phyloP scores from a whole-genome alignment of 345 rosid genomes.

The Geranium brycei region DNA sequence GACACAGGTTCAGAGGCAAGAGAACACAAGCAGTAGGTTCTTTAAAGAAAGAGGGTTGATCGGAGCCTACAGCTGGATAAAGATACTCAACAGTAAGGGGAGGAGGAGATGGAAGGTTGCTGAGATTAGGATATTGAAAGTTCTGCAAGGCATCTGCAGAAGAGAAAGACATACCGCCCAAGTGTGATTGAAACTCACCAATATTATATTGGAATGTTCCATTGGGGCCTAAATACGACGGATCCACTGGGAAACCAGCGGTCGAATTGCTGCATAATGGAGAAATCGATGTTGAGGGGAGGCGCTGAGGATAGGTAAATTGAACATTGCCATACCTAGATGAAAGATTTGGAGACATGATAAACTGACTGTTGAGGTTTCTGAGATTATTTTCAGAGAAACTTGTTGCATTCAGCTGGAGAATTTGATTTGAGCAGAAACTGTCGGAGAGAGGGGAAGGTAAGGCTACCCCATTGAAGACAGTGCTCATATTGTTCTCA shows the following conservation, averaged over 20 bases:
- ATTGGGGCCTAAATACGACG: slow-evolving; percentile 9
- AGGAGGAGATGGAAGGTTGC: slow-evolving; percentile 13
- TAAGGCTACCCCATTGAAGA: slow-evolving; percentile 1
- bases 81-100: slow-evolving; percentile 1
- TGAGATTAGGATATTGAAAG: slow-evolving; percentile 5
- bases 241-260: slow-evolving; percentile 3
- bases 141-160: slow-evolving; percentile 8
- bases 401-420: not conserved
- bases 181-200: not conserved
- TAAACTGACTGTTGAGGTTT: slow-evolving; percentile 6
- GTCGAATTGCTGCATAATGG: slow-evolving; percentile 7
- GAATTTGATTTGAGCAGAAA: not conserved
- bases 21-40: slow-evolving; percentile 5
- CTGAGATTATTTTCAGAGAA: slow-evolving; percentile 3
- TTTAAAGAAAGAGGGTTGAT: slow-evolving; percentile 8
- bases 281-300: slow-evolving; percentile 2
- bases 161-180: slow-evolving; percentile 5
- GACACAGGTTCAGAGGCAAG: slow-evolving; percentile 5
- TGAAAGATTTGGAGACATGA: slow-evolving; percentile 6
- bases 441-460: slow-evolving; percentile 2
- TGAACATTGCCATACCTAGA: slow-evolving; percentile 1
- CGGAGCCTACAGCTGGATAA: slow-evolving; percentile 6
- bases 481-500: slow-evolving; percentile 6
- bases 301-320: not conserved
- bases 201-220: slow-evolving; percentile 10